Evolutionary conservation across 768 basidiomycete genomes (phyloP).

Genomic region (Suillus variegatus): DNA sequence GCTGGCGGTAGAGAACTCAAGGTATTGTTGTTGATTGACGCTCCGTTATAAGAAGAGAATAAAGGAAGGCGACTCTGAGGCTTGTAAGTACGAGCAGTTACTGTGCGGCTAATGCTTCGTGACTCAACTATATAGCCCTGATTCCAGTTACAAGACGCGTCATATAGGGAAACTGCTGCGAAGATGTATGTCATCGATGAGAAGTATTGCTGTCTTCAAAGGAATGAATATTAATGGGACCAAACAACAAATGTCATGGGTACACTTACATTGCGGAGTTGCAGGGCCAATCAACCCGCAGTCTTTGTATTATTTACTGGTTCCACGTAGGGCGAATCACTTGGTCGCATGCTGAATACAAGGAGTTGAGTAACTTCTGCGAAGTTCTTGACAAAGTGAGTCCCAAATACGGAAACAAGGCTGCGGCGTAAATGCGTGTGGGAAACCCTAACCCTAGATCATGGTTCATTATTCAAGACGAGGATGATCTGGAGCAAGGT

Average conservation of each 20-base stretch:
- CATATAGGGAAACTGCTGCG: slow-evolving; percentile 18
- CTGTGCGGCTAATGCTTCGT: background rate
- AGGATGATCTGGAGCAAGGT: background rate
- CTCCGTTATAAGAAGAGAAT: slow-evolving; percentile 5
- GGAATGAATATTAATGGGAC: slow-evolving; percentile 6
- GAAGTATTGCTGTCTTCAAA: background rate
- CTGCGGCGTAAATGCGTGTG: slow-evolving; percentile 14
- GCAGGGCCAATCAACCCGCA: slow-evolving; percentile 1
- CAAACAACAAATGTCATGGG: slow-evolving; percentile 14
- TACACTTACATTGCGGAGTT: slow-evolving; percentile 3
- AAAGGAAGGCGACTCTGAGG: background rate
- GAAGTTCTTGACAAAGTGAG: slow-evolving; percentile 21
- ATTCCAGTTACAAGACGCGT: slow-evolving; percentile 6
- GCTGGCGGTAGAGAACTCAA: background rate
- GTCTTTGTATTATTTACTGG: slow-evolving; percentile 17
- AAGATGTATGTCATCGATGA: slow-evolving; percentile 1
- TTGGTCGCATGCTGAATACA: slow-evolving; percentile 10
- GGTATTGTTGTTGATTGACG: background rate
- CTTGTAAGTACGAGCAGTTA: slow-evolving; percentile 15
- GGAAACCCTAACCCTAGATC: slow-evolving; percentile 9
- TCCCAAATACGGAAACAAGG: slow-evolving; percentile 34
- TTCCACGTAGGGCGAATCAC: background rate
- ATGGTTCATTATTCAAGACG: background rate
- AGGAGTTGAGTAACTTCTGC: slow-evolving; percentile 6
- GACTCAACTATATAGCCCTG: slow-evolving; percentile 3